Evolutionary conservation across 2,329 filamentous ascomycete species (phyloP).

Genomic region (Cordyceps militaris): DNA sequence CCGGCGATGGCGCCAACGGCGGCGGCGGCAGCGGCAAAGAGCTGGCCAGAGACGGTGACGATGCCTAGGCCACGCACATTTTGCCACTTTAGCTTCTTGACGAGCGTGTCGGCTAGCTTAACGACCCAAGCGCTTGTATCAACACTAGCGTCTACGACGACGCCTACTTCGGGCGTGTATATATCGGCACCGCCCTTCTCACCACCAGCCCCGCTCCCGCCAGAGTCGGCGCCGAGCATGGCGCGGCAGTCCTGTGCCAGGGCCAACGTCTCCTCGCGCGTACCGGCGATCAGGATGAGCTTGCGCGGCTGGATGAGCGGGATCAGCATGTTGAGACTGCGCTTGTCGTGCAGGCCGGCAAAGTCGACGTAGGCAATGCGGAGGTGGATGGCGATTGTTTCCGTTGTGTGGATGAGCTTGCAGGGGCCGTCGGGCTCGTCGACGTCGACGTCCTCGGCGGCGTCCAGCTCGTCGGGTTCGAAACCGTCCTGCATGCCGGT

Average conservation of each 20-base stretch:
- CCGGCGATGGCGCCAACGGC: background rate
- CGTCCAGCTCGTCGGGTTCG: constrained; percentile 49
- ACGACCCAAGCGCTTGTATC: constrained; percentile 98
- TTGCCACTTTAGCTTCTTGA: constrained; percentile 89
- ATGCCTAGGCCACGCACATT: constrained; percentile 84
- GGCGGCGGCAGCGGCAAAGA: constrained; percentile 33
- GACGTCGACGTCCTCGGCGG: constrained; percentile 47
- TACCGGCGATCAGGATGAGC: constrained; percentile 83
- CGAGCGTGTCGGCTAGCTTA: constrained; percentile 76
- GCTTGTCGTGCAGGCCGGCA: constrained; percentile 84
- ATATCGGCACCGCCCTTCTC: constrained; percentile 52
- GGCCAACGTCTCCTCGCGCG: constrained; percentile 65
- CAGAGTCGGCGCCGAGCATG: constrained; percentile 41
- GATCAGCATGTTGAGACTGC: constrained; percentile 89
- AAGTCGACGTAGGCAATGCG: constrained; percentile 87
- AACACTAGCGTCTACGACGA: constrained; percentile 78
- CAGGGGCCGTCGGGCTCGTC: constrained; percentile 57
- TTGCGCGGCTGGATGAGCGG: constrained; percentile 92
- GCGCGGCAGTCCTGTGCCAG: constrained; percentile 76
- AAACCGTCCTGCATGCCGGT: constrained; percentile 28
- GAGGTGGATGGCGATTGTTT: constrained; percentile 61
- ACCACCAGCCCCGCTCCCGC: background rate
- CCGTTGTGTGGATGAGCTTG: constrained; percentile 61
- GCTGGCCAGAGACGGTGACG: constrained; percentile 80
- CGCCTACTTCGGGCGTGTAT: constrained; percentile 71